These are phyloP conservation scores for Penicillium corylophilum DNA, from an alignment of 2,329 filamentous ascomycete genomes.

Conservation along the genomic window DNA sequence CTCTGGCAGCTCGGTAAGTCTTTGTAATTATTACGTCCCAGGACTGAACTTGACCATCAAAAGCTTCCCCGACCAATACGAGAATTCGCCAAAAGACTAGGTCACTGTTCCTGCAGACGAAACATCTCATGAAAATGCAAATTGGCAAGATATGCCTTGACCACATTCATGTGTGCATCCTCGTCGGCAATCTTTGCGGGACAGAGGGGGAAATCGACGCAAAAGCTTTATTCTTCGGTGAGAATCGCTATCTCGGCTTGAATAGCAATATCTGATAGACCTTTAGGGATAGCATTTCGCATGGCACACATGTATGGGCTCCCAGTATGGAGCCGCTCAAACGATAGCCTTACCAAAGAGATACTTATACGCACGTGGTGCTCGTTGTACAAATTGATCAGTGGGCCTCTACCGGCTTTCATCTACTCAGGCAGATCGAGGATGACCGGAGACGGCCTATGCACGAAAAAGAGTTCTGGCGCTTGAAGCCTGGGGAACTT, in stretches of 20 bases:
- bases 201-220: conserved; percentile 24
- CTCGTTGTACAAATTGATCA: conserved; percentile 33
- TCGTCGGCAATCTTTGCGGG: conserved; percentile 28
- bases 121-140: conserved; percentile 48
- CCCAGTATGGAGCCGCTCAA: neutral
- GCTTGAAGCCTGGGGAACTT: conserved; percentile 9
- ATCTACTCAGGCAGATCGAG: conserved; percentile 32
- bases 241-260: neutral
- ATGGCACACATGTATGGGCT: conserved; percentile 7
- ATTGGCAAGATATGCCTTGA: conserved; percentile 20
- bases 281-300: conserved; percentile 4
- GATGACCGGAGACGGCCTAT: conserved; percentile 21
- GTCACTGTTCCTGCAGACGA: neutral
- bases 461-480: conserved; percentile 27
- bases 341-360: conserved; percentile 23
- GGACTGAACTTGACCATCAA: neutral
- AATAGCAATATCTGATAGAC: neutral
- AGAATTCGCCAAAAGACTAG: neutral
- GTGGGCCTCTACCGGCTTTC: conserved; percentile 33
- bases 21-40: no score
- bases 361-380: conserved; percentile 32
- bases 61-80: conserved; percentile 1
- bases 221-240: conserved; percentile 34
- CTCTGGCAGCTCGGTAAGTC: conserved; percentile 1
- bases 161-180: conserved; percentile 36